phyloP scores from a whole-genome alignment of 148 eudicot genomes.

The Tetragonia tetragonoides region DNA sequence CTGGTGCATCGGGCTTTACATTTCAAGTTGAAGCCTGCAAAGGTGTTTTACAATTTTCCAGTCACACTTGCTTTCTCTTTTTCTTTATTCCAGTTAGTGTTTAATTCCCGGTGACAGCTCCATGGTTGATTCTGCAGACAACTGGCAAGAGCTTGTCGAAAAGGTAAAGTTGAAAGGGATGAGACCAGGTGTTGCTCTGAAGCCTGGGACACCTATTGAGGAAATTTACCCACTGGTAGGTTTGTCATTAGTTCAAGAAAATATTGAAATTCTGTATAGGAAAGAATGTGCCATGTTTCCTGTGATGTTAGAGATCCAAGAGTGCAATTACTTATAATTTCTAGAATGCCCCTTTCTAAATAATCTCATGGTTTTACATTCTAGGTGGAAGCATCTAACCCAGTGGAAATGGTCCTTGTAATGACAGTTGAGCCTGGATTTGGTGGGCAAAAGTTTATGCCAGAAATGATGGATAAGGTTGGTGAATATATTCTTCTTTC shows the following conservation, averaged over 20 bases:
- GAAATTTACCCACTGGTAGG: constrained; percentile 87
- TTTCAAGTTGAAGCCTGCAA: constrained; percentile 86
- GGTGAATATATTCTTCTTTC: not conserved
- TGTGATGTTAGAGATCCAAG: not conserved
- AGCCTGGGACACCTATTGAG: constrained; percentile 87
- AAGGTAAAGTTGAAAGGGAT: constrained; percentile 77
- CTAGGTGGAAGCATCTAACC: constrained; percentile 72
- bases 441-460: constrained; percentile 99
- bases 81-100: not conserved
- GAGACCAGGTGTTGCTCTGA: constrained; percentile 87
- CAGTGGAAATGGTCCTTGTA: constrained; percentile 94
- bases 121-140: constrained; percentile 46
- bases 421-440: constrained; percentile 99
- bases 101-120: constrained; percentile 3
- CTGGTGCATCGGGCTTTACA: constrained; percentile 98
- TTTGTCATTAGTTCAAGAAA: not conserved
- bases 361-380: constrained; percentile 7
- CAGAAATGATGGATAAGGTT: constrained; percentile 98
- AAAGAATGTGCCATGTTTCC: not conserved
- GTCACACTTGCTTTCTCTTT: not conserved
- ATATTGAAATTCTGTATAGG: not conserved
- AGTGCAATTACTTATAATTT: not conserved
- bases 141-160: constrained; percentile 83
- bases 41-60: constrained; percentile 43
- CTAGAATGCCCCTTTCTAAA: not conserved